A percentile compares a stretch with the other conserved stretches of the same genome.
phyloP scores from a whole-genome alignment of 2,329 filamentous ascomycete genomes.

The Aphanoascus verrucosus region DNA sequence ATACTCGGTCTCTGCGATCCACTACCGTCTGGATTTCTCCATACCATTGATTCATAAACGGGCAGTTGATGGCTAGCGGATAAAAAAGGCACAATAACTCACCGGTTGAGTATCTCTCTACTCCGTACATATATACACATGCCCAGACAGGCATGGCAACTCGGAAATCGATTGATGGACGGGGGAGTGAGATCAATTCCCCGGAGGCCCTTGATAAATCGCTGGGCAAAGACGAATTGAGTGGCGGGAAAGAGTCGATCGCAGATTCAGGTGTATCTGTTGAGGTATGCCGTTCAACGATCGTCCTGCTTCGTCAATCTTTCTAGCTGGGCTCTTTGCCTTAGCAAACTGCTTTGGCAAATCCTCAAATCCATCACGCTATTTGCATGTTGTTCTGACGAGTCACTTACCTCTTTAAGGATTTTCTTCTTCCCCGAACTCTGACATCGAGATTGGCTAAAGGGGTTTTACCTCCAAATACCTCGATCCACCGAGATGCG shows the following conservation, averaged over 20 bases:
- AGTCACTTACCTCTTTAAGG: slow-evolving; percentile 29
- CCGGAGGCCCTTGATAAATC: neutral
- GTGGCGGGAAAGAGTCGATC: slow-evolving; percentile 14
- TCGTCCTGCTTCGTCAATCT: neutral
- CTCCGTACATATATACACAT: too few species aligned
- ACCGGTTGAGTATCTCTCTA: too few species aligned
- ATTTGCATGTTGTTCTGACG: neutral
- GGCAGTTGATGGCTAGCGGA: too few species aligned
- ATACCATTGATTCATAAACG: too few species aligned
- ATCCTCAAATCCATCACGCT: too few species aligned
- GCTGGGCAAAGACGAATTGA: neutral
- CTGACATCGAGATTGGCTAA: slow-evolving; percentile 53
- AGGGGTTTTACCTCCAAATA: slow-evolving; percentile 53
- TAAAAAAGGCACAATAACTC: too few species aligned
- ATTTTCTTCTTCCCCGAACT: slow-evolving; percentile 52
- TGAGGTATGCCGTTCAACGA: slow-evolving; percentile 24
- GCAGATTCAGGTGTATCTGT: slow-evolving; percentile 34
- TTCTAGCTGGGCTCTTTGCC: neutral
- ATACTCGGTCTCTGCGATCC: too few species aligned
- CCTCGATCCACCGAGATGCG: slow-evolving; percentile 55
- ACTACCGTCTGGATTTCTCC: too few species aligned
- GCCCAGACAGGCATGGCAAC: neutral
- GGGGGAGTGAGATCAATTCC: neutral
- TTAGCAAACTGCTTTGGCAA: too few species aligned
- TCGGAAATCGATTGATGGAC: neutral